Conservation (phyloP, 371 early-diverging fungal genomes). For the Mortierella sp. region DNA sequence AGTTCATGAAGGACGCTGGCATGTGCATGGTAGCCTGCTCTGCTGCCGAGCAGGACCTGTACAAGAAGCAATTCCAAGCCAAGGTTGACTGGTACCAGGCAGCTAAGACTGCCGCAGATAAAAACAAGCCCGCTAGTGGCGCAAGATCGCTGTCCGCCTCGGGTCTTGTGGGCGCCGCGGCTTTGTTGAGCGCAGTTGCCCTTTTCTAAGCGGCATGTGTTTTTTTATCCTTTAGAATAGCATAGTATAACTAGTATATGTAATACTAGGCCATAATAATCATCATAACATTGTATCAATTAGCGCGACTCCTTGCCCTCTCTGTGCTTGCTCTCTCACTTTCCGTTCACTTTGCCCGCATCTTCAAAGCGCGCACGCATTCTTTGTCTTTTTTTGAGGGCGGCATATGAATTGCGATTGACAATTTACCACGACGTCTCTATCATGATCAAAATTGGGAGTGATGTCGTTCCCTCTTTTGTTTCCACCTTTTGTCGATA, state of each 20-base stretch:
- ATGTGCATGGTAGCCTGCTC: slow-evolving; percentile 23
- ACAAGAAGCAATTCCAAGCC: slow-evolving; percentile 21
- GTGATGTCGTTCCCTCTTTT: too few relatives aligned
- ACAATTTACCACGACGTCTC: too few relatives aligned
- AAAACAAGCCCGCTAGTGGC: slow-evolving; percentile 15
- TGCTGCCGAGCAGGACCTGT: slow-evolving; percentile 16
- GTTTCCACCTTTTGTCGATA: too few relatives aligned
- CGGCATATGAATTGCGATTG: too few relatives aligned
- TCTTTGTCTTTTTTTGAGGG: too few relatives aligned
- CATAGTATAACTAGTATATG: not conserved
- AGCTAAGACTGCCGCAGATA: slow-evolving; percentile 24
- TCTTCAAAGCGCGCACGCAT: too few relatives aligned
- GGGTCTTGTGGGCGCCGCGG: slow-evolving; percentile 30
- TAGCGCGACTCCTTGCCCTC: too few relatives aligned
- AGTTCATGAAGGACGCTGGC: too few relatives aligned
- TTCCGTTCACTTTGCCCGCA: too few relatives aligned
- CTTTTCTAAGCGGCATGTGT: slow-evolving; percentile 14
- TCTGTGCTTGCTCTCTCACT: too few relatives aligned
- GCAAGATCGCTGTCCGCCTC: slow-evolving; percentile 50
- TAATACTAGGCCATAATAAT: too few relatives aligned
- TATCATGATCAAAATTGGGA: not conserved
- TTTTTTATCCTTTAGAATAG: not conserved
- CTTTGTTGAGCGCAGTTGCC: slow-evolving; percentile 25
- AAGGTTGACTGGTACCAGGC: slow-evolving; percentile 54
- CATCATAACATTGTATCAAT: too few relatives aligned